A percentile compares a stretch with the other conserved stretches of the same genome.
phyloP scores from a whole-genome alignment of 257 asterid genomes.

The Salvia hispanica region DNA sequence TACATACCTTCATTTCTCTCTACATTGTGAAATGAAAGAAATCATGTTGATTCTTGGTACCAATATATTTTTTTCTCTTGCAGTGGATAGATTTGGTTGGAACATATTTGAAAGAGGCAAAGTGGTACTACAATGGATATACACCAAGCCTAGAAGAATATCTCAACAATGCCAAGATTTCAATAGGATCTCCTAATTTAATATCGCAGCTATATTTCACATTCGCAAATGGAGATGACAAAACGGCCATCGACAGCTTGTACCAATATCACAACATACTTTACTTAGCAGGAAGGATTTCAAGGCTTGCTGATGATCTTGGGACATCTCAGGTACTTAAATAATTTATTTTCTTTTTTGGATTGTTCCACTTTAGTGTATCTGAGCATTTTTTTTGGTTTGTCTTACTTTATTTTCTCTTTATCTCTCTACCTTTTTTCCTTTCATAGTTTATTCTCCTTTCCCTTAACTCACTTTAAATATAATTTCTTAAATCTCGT shows the following conservation, averaged over 20 bases:
- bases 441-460: too few species aligned
- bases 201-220: constrained; percentile 35
- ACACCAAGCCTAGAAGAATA: constrained; percentile 47
- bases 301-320: constrained; percentile 46
- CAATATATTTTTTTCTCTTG: neutral
- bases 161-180: constrained; percentile 42
- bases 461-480: too few species aligned
- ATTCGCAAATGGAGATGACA: constrained; percentile 30
- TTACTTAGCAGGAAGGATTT: constrained; percentile 34
- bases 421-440: too few species aligned
- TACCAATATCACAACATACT: constrained; percentile 30
- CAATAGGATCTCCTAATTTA: constrained; percentile 37
- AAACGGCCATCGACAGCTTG: constrained; percentile 34
- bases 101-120: constrained; percentile 39
- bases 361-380: too few species aligned
- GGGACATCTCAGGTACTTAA: constrained; percentile 46
- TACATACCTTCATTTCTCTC: too few species aligned
- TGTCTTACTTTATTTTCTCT: too few species aligned
- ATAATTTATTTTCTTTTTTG: too few species aligned
- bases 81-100: constrained; percentile 42
- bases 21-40: too few species aligned
- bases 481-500: too few species aligned
- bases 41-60: too few species aligned
- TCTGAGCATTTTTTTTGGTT: too few species aligned
- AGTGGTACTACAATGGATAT: constrained; percentile 39